Conservation (phyloP, 106 monocot species). For the Allium cepa region DNA sequence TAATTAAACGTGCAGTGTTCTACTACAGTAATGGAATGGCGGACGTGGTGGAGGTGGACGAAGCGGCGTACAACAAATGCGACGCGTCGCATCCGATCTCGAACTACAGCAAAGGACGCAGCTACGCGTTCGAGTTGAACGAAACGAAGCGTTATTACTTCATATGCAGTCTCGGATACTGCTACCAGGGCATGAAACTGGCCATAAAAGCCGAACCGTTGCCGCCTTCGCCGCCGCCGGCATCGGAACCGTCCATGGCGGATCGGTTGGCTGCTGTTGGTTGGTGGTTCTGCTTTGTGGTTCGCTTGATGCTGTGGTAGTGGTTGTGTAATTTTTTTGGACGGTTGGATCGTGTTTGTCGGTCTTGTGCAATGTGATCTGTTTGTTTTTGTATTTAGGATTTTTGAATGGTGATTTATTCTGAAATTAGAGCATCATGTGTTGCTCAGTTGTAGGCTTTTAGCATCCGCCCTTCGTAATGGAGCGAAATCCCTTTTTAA, state of each 20-base stretch:
- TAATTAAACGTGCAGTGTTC: slow-evolving; percentile 24
- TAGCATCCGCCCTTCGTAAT: too few species aligned
- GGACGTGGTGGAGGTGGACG: slow-evolving; percentile 58
- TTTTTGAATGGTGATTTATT: too few species aligned
- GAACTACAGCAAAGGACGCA: slow-evolving; percentile 74
- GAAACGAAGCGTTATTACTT: slow-evolving; percentile 56
- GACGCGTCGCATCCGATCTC: slow-evolving; percentile 49
- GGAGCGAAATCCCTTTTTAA: too few species aligned
- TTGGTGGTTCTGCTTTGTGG: not conserved
- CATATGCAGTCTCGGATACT: slow-evolving; percentile 69
- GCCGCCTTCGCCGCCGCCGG: not conserved
- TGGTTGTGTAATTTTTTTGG: too few species aligned
- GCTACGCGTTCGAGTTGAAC: slow-evolving; percentile 64
- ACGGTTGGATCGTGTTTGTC: too few species aligned
- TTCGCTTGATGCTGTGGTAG: not conserved
- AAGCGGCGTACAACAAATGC: slow-evolving; percentile 55
- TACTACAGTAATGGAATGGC: slow-evolving; percentile 57
- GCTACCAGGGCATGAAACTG: slow-evolving; percentile 57
- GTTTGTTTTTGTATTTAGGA: too few species aligned
- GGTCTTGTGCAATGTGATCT: too few species aligned
- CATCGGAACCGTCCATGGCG: not conserved
- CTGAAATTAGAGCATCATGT: too few species aligned
- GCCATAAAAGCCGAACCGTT: not conserved
- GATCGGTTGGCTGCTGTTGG: not conserved
- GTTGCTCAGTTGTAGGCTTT: too few species aligned